Conservation (phyloP, 176 grass and related monocot genomes). For the Cenchrus americanus region DNA sequence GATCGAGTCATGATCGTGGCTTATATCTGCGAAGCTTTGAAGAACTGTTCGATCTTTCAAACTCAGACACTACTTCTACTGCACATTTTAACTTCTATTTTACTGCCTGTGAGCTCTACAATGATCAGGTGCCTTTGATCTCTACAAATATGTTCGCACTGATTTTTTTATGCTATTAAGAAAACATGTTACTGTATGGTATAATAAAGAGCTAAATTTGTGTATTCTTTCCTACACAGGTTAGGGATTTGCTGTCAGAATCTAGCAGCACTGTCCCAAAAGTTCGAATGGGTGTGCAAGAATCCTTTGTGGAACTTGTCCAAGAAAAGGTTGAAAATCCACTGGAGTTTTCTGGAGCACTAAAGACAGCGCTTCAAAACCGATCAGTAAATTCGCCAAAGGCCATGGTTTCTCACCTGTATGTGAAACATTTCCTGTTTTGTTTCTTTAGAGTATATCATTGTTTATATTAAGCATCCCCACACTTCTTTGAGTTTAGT, state of each 20-base stretch:
- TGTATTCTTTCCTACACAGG: conserved; percentile 53
- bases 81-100: conserved; percentile 89
- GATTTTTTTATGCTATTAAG: conserved; percentile 28
- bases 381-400: conserved; percentile 67
- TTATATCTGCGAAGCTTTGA: conserved; percentile 91
- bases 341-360: conserved; percentile 70
- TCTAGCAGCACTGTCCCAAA: conserved; percentile 63
- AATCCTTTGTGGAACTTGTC: conserved; percentile 85
- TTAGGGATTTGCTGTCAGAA: conserved; percentile 81
- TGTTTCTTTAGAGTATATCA: background rate
- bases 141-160: conserved; percentile 17
- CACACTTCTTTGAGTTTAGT: background rate
- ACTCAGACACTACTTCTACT: conserved; percentile 87
- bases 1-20: conserved; percentile 92
- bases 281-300: conserved; percentile 74
- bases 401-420: conserved; percentile 84
- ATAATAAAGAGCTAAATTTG: conserved; percentile 12
- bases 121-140: conserved; percentile 77
- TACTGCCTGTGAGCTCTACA: conserved; percentile 96
- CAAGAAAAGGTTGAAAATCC: conserved; percentile 95
- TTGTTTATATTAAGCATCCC: background rate
- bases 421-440: conserved; percentile 54
- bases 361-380: conserved; percentile 83
- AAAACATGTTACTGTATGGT: conserved; percentile 22
- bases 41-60: conserved; percentile 96